Evolutionary conservation across 1,284 basidiomycete species (phyloP).

Genomic region (Ustilago xerochloae): DNA sequence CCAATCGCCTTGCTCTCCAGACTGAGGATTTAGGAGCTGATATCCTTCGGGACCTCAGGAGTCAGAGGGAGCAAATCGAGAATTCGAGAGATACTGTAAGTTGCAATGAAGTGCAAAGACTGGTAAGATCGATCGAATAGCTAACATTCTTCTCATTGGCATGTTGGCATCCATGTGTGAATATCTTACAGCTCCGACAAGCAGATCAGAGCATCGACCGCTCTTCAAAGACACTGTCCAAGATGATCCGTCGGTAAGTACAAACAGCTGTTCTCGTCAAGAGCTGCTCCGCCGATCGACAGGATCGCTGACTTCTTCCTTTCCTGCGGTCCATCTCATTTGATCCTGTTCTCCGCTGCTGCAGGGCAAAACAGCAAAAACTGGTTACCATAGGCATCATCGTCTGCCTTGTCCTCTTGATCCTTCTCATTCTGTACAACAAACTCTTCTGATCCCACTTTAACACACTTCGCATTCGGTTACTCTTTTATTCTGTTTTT

Average conservation of each 20-base stretch:
- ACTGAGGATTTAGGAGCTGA: conserved; percentile 95
- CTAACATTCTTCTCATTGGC: background rate
- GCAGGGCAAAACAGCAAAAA: conserved; percentile 67
- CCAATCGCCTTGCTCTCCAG: conserved; percentile 91
- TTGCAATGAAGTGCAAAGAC: no score
- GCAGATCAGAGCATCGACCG: conserved; percentile 74
- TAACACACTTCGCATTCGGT: background rate
- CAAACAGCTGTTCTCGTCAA: background rate
- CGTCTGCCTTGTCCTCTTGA: conserved; percentile 64
- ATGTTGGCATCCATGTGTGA: background rate
- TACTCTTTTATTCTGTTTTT: background rate
- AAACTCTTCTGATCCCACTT: conserved; percentile 51
- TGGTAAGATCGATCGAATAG: no score
- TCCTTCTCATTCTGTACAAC: conserved; percentile 66
- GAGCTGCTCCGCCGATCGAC: background rate
- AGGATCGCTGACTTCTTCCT: no score
- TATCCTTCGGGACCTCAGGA: conserved; percentile 84
- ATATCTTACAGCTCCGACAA: conserved; percentile 70
- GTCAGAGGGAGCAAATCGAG: conserved; percentile 94
- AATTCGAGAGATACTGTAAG: conserved; percentile 87
- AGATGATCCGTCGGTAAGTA: conserved; percentile 75
- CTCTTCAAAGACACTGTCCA: conserved; percentile 73
- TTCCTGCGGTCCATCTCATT: no score
- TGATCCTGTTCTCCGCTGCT: conserved; percentile 10
- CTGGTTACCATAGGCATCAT: conserved; percentile 64